Evolutionary conservation across 495 filamentous ascomycete genomes (phyloP).

Genomic region (Neurospora tetraspora): DNA sequence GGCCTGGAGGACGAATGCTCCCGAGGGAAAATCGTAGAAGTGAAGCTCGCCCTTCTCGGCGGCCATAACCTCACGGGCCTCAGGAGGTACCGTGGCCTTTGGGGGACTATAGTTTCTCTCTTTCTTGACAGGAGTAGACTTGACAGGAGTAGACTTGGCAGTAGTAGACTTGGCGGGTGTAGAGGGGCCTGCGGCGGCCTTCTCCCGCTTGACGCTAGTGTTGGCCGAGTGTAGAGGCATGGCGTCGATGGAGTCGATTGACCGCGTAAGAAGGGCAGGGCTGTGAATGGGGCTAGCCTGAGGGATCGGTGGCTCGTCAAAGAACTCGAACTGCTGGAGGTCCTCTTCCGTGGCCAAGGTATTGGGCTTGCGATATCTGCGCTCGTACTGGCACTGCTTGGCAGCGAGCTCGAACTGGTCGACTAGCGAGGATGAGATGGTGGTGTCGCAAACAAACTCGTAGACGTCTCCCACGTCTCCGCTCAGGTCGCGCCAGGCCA

Average conservation of each 20-base stretch:
- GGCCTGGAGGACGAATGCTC: constrained; percentile 78
- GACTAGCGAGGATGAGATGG: constrained; percentile 58
- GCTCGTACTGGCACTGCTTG: constrained; percentile 91
- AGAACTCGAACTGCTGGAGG: constrained; percentile 69
- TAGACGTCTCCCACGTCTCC: constrained; percentile 89
- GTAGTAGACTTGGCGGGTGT: constrained; percentile 4
- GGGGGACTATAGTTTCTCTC: constrained; percentile 32
- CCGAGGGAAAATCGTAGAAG: constrained; percentile 79
- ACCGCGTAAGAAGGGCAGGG: constrained; percentile 39
- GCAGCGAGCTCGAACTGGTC: constrained; percentile 75
- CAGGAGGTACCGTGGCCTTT: constrained; percentile 48
- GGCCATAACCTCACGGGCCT: constrained; percentile 59
- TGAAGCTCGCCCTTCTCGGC: constrained; percentile 78
- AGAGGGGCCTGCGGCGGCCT: constrained; percentile 11
- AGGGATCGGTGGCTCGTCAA: constrained; percentile 68
- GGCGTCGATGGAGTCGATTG: constrained; percentile 36
- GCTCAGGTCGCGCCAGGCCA: constrained; percentile 91
- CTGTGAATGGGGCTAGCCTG: constrained; percentile 68
- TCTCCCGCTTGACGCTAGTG: constrained; percentile 22
- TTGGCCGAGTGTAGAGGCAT: constrained; percentile 33
- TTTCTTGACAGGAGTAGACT: constrained; percentile 13
- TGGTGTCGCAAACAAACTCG: constrained; percentile 87
- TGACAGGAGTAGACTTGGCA: constrained; percentile 9
- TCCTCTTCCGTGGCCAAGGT: constrained; percentile 75
- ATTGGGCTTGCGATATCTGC: constrained; percentile 72